Percentiles rank a stretch among this genome's conserved stretches.
Conservation (phyloP, 768 basidiomycete genomes). For the Mycena haematopus region DNA sequence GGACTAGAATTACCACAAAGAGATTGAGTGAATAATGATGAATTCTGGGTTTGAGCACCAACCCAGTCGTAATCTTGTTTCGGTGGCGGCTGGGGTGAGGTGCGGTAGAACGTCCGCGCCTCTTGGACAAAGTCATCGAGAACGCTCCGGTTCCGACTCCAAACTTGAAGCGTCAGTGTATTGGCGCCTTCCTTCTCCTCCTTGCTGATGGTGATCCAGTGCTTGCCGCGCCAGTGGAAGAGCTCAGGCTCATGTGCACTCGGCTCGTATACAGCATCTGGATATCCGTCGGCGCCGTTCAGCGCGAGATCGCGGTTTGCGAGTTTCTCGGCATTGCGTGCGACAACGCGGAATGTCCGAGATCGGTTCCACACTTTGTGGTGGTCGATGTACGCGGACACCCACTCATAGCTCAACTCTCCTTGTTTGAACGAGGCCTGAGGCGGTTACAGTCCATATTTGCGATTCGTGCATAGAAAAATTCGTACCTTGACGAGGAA, state of each 20-base stretch:
- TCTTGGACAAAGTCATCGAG: conserved; percentile 31
- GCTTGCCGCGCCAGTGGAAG: conserved; percentile 24
- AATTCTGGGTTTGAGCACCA: neutral
- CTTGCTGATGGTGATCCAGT: conserved; percentile 31
- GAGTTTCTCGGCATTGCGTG: conserved; percentile 22
- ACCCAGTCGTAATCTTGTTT: conserved; percentile 28
- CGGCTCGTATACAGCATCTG: conserved; percentile 26
- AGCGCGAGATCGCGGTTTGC: conserved; percentile 29
- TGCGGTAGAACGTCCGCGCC: conserved; percentile 25
- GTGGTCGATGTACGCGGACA: conserved; percentile 30
- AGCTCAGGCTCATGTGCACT: conserved; percentile 26
- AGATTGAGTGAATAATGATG: neutral
- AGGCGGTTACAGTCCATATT: neutral
- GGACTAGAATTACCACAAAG: conserved; percentile 12
- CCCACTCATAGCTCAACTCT: conserved; percentile 26
- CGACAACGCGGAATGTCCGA: conserved; percentile 31
- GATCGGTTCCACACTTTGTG: conserved; percentile 32
- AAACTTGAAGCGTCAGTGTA: conserved; percentile 27
- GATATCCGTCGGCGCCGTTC: conserved; percentile 24
- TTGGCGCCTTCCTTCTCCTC: conserved; percentile 29
- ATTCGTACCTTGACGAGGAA: conserved; percentile 28
- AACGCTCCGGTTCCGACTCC: conserved; percentile 29
- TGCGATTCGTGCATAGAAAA: neutral
- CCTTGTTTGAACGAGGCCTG: conserved; percentile 31
- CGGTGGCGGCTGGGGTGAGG: conserved; percentile 21